Conservation (phyloP, 768 basidiomycete species). For the Tulasnella sp. region DNA sequence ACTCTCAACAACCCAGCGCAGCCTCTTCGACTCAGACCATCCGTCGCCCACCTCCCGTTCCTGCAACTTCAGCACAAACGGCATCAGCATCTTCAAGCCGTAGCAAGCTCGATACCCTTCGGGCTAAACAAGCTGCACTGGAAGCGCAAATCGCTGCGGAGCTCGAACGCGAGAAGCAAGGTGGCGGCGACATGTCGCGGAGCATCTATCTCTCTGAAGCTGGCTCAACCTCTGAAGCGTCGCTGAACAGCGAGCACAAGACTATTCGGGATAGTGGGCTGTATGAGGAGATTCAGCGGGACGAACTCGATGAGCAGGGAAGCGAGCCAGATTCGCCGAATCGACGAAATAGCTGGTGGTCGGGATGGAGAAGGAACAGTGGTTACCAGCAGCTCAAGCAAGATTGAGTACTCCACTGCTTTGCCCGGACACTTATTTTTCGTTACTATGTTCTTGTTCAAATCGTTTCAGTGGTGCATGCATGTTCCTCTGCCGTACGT, state of each 20-base stretch:
- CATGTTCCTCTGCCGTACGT: background rate
- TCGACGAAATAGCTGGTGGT: conserved; percentile 1
- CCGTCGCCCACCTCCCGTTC: background rate
- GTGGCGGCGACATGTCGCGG: conserved; percentile 7
- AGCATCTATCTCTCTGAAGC: conserved; percentile 1
- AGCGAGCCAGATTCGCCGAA: background rate
- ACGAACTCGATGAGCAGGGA: conserved; percentile 24
- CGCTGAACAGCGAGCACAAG: conserved; percentile 15
- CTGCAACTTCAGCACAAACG: background rate
- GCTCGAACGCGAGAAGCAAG: background rate
- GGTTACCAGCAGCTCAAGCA: conserved; percentile 3
- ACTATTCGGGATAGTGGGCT: conserved; percentile 10
- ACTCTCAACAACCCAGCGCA: conserved; percentile 53
- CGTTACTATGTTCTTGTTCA: background rate
- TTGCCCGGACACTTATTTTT: background rate
- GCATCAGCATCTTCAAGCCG: conserved; percentile 36
- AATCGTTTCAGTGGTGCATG: background rate
- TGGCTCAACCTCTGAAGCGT: background rate
- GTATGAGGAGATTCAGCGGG: conserved; percentile 30
- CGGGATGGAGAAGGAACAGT: conserved; percentile 1
- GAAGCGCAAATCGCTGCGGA: conserved; percentile 13
- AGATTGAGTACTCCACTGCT: background rate
- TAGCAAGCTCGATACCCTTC: conserved; percentile 56
- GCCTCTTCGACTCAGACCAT: conserved; percentile 43
- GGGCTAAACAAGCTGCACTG: conserved; percentile 63